Percentiles rank a stretch among this genome's conserved stretches.
phyloP scores from a whole-genome alignment of 441 rosid genomes.

The Jatropha multifida region DNA sequence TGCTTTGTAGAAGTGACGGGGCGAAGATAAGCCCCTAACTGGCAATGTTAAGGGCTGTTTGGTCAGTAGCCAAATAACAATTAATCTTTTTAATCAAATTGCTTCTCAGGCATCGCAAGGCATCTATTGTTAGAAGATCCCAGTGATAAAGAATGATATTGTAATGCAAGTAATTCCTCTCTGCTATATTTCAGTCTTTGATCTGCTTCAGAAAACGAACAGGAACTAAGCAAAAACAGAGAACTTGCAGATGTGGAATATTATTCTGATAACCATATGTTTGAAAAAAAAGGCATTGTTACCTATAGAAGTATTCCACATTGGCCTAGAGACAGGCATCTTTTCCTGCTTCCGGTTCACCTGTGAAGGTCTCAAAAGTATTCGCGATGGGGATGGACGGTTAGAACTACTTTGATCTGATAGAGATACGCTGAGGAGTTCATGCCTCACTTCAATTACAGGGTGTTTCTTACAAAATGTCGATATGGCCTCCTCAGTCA shows the following conservation, averaged over 20 bases:
- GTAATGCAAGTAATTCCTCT: conserved; percentile 65
- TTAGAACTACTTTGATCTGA: conserved; percentile 29
- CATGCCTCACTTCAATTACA: conserved; percentile 60
- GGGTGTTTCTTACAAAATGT: conserved; percentile 55
- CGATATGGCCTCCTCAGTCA: conserved; percentile 50
- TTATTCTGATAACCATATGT: neutral
- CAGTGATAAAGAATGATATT: conserved; percentile 39
- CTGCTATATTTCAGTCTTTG: conserved; percentile 79
- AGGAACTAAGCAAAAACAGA: conserved; percentile 4
- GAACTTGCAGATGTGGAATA: conserved; percentile 4
- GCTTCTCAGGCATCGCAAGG: neutral
- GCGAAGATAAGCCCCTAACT: neutral
- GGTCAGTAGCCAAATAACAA: neutral
- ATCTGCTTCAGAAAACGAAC: conserved; percentile 42
- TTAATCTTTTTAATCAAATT: neutral
- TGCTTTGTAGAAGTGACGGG: neutral
- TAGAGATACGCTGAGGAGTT: conserved; percentile 26
- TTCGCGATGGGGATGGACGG: conserved; percentile 30
- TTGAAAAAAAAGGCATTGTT: conserved; percentile 3
- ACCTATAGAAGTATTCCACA: conserved; percentile 53
- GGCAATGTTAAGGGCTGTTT: neutral
- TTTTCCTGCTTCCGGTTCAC: conserved; percentile 36
- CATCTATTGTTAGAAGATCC: conserved; percentile 24
- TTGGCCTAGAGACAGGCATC: conserved; percentile 32
- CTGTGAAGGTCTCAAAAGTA: conserved; percentile 23